phyloP scores from a whole-genome alignment of 1,284 basidiomycete genomes.

The Hemileia vastatrix region DNA sequence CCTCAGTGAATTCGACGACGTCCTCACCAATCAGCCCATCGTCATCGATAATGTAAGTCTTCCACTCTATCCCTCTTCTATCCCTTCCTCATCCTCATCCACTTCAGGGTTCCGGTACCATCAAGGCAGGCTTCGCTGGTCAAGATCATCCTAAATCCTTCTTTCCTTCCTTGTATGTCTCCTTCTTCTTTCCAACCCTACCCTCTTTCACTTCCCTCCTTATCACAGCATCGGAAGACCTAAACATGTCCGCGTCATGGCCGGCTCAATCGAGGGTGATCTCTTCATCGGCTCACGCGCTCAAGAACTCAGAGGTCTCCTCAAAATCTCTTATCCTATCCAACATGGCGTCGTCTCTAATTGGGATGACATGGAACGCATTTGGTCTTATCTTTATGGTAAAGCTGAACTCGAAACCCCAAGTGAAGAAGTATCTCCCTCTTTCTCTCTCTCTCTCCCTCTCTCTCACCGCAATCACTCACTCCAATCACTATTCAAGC shows the following conservation, averaged over 20 bases:
- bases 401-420: constrained; percentile 84
- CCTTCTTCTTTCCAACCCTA: no score
- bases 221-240: constrained; percentile 75
- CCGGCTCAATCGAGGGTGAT: constrained; percentile 78
- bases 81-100: constrained; percentile 21
- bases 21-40: constrained; percentile 82
- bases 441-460: neutral
- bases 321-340: constrained; percentile 98
- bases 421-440: constrained; percentile 69
- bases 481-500: constrained; percentile 50
- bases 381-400: constrained; percentile 96
- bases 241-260: constrained; percentile 93
- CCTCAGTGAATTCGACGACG: constrained; percentile 49
- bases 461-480: neutral
- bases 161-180: constrained; percentile 89
- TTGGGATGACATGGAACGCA: constrained; percentile 98
- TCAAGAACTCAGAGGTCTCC: constrained; percentile 81
- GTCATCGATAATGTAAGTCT: constrained; percentile 85
- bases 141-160: constrained; percentile 97
- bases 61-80: constrained; percentile 27
- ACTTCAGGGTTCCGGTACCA: constrained; percentile 79
- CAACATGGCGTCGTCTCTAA: constrained; percentile 62
- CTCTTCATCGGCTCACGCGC: constrained; percentile 86
- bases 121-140: constrained; percentile 95
- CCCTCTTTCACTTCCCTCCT: neutral